Base-by-base conservation (phyloP, 2,329 filamentous ascomycete genomes). In the Clarireedia homoeocarpa region DNA sequence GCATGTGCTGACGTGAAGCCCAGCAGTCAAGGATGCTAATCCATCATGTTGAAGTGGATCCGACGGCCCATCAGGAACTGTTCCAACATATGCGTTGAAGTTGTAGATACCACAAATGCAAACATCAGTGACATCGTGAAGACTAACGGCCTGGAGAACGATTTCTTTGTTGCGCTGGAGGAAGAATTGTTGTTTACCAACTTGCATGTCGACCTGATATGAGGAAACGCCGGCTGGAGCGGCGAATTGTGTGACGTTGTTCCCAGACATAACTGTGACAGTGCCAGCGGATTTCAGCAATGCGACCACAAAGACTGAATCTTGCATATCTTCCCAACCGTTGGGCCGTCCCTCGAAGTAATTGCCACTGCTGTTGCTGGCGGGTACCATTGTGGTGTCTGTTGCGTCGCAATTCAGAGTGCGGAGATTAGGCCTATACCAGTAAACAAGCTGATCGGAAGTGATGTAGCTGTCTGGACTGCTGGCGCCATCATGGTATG, bases 391-490 rank as follows among this genome's bases (percentile, higher is more conserved):
- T 1, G 68, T 70, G 10, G 65, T 71, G 23, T 69, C 67, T 9
- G 66, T 67, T 4, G 58, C 58, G 34, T 72, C 70, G 10, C 70
- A 66, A 7, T 58, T 48, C 14, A 67, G 67, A 5, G 68, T 67
- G 5, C 52, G 30, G 2, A 60, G 34, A 20, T 66, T 68, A 4
- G 68, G 68, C 15, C 73, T 69, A 59, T 75, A 75, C 73, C 73
- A 75, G 59, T 69, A 72, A 2, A 68, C 60, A 14, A 75, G 61
- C 23, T 67, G 66, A 58, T 74, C 64, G 1, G 26, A 48, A 30
- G 54, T 57, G 15, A 65, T 62, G 17, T 59, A 63, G 6, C 36
- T 26, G 27, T 60, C 48, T 7, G 58, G 54, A 44, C 56, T 56
- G 5, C 36, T 53, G 17, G 56, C 56, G 4, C 62, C 53, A 5